Percentiles rank a stretch among this genome's conserved stretches.
These are phyloP conservation scores for Hordeum pubiflorum DNA, from an alignment of 202 grass and related monocot species.

Conservation along the genomic window DNA sequence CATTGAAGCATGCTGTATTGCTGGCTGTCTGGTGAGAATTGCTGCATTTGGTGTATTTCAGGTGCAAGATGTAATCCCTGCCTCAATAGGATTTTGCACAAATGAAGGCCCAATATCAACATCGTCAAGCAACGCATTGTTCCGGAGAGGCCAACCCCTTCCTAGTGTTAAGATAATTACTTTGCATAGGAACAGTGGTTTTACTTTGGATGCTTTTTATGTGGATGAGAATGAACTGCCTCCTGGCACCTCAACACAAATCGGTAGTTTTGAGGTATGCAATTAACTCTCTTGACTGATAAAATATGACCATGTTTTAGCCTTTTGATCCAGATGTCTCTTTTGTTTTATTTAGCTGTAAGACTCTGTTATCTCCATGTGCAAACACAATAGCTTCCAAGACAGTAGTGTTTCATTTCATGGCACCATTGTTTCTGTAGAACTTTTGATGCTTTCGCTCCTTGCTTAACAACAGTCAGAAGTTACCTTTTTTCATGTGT, in stretches of 20 bases:
- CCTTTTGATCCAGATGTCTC: conserved; percentile 2
- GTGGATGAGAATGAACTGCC: conserved; percentile 67
- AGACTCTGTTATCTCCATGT: not conserved
- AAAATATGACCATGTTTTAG: not conserved
- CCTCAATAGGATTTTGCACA: conserved; percentile 60
- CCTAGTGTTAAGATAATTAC: conserved; percentile 80
- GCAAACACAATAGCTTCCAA: not conserved
- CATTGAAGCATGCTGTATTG: conserved; percentile 13
- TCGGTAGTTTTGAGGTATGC: conserved; percentile 81
- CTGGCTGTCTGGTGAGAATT: not conserved
- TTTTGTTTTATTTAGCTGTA: not conserved
- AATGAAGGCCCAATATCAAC: conserved; percentile 61
- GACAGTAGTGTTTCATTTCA: not conserved
- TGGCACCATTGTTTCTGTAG: not conserved
- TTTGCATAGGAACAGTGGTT: conserved; percentile 42
- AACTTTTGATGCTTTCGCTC: not conserved
- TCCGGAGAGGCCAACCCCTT: conserved; percentile 66
- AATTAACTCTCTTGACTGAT: not conserved
- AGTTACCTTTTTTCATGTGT: not conserved
- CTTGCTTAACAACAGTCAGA: not conserved
- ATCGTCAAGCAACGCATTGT: conserved; percentile 44
- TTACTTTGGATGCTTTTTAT: conserved; percentile 85
- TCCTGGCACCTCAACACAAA: conserved; percentile 46
- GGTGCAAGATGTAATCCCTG: conserved; percentile 84
- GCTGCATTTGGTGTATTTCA: conserved; percentile 24